phyloP scores from a whole-genome alignment of 1,139 yeast species.

The Eremothecium gossypii region DNA sequence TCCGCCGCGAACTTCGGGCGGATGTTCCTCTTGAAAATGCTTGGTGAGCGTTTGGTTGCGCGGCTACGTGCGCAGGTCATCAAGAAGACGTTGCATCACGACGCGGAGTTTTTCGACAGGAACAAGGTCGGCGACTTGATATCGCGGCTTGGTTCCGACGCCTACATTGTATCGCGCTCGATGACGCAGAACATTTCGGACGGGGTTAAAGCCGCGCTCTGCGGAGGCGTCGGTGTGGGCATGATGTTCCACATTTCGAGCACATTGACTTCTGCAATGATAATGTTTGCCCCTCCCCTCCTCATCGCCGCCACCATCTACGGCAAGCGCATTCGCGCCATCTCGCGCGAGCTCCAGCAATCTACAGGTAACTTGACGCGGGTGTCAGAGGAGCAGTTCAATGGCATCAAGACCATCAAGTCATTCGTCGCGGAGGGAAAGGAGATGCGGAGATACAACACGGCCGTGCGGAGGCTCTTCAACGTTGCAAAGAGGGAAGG shows the following conservation, averaged over 20 bases:
- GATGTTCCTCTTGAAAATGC: conserved; percentile 57
- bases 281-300: conserved; percentile 75
- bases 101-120: conserved; percentile 85
- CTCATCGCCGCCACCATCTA: conserved; percentile 64
- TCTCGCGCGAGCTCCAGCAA: conserved; percentile 73
- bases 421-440: conserved; percentile 78
- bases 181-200: conserved; percentile 87
- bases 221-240: conserved; percentile 71
- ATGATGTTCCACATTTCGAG: conserved; percentile 89
- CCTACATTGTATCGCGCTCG: conserved; percentile 80
- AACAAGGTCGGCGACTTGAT: conserved; percentile 92
- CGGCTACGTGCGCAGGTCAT: conserved; percentile 69
- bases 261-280: conserved; percentile 65
- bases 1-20: conserved; percentile 76
- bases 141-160: conserved; percentile 79
- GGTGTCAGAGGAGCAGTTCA: conserved; percentile 85
- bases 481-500: conserved; percentile 74
- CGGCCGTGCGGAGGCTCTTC: conserved; percentile 66
- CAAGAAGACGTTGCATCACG: conserved; percentile 71
- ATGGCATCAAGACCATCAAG: conserved; percentile 80
- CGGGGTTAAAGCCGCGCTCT: conserved; percentile 71
- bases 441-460: conserved; percentile 52
- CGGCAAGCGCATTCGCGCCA: conserved; percentile 68
- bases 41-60: conserved; percentile 83
- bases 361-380: conserved; percentile 80